phyloP scores from a whole-genome alignment of 495 filamentous ascomycete species.

The Penicillium nucicola region DNA sequence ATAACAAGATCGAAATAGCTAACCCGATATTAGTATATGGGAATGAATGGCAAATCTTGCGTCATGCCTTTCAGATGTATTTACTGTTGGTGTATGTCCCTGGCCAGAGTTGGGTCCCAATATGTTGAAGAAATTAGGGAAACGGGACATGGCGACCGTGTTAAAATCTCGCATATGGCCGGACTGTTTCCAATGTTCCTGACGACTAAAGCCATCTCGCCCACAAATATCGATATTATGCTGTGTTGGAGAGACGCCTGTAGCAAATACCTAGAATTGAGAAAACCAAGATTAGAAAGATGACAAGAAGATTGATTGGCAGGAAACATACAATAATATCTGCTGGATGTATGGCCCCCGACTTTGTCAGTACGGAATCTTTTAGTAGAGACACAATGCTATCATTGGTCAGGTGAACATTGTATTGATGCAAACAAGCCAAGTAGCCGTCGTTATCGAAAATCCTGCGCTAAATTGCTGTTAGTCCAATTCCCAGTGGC shows the following conservation, averaged over 20 bases:
- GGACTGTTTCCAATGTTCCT: constrained; percentile 4
- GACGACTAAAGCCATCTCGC: constrained; percentile 4
- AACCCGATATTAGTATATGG: not conserved
- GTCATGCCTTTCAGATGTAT: no score
- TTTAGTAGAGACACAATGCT: constrained; percentile 5
- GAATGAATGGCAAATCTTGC: not conserved
- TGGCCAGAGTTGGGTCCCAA: no score
- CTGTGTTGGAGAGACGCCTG: constrained; percentile 10
- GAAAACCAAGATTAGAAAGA: not conserved
- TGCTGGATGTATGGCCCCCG: constrained; percentile 2
- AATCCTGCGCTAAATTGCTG: constrained; percentile 11
- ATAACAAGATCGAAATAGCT: constrained; percentile 10
- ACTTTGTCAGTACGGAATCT: constrained; percentile 10
- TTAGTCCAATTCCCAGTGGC: not conserved
- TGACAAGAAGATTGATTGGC: no score
- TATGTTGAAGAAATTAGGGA: no score
- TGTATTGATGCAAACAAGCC: constrained; percentile 5
- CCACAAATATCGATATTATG: constrained; percentile 7
- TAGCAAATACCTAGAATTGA: constrained; percentile 7
- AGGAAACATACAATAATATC: constrained; percentile 14
- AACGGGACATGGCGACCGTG: no score
- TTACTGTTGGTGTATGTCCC: no score
- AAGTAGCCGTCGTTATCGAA: constrained; percentile 13
- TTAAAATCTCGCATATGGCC: not conserved
- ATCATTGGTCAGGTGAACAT: constrained; percentile 13